phyloP scores from a whole-genome alignment of 768 basidiomycete species.

The Neoboletus brunneissimus region DNA sequence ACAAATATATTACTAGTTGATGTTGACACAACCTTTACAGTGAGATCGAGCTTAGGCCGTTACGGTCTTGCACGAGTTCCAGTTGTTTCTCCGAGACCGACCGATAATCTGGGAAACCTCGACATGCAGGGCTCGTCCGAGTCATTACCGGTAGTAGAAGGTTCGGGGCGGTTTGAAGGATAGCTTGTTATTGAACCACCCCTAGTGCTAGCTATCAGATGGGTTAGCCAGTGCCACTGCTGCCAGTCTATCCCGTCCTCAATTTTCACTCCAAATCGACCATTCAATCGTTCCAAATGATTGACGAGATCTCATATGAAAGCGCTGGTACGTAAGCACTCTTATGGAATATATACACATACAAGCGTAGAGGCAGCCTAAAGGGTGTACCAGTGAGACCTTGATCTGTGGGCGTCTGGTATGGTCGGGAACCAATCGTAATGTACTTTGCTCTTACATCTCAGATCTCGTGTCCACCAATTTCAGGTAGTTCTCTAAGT shows the following conservation, averaged over 20 bases:
- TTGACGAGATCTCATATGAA: neutral
- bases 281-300: neutral
- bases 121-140: neutral
- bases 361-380: neutral
- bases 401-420: neutral
- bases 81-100: conserved; percentile 2
- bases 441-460: neutral
- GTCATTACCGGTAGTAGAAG: neutral
- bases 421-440: no score
- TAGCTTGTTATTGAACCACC: no score
- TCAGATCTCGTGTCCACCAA: neutral
- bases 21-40: conserved; percentile 7
- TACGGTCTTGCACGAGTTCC: conserved; percentile 4
- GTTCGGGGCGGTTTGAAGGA: neutral
- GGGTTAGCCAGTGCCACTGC: neutral
- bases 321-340: neutral
- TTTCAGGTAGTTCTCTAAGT: no score
- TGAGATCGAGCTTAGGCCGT: neutral
- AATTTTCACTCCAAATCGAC: neutral
- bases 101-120: conserved; percentile 8
- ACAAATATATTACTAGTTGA: conserved; percentile 3
- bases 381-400: neutral
- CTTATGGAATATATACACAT: neutral
- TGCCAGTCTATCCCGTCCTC: neutral
- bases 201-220: no score